Evolutionary conservation across 192 early-diverging fungal species (phyloP), one percentile per base, ranked within the genome.

Genomic region (Linderina pennispora): DNA sequence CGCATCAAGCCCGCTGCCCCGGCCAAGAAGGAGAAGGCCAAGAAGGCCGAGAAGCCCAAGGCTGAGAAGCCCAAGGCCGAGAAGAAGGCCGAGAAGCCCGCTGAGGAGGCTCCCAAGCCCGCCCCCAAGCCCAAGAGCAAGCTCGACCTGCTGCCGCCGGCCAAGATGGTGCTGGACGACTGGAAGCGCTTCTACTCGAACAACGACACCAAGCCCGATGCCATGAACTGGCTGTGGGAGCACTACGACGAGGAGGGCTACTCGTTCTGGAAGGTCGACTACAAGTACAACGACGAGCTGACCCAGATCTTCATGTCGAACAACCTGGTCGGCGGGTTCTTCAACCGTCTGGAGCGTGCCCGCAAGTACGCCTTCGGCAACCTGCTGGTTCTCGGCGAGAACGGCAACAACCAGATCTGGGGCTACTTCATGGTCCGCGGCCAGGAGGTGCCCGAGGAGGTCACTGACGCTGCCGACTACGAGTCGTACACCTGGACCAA

Each of bases 161-260:
- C 88, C 54, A 58, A 74, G 50, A 86, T 97, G 75, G 68, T 78
- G 55, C 60, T 97, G 38, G 91, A 97, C 48, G 85, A 86, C 53
- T 97, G 93, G 92, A 97, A 97, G 80, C 86, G 91, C 47, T 83
- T 89, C 74, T 97, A 97, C 83, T 94, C 91, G 43, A 97, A 97
- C 86, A 91, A 93, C 77, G 82, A 92, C 40, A 90, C 90, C 58
- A 72, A 76, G 53, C 84, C 86, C 40, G 79, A 73, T 35, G 93
- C 93, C 53, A 75, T 86, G 63, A 76, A 93, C 69, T 97, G 88
- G 88, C 89, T 97, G 74, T 97, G 93, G 93, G 72, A 89, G 76
- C 71, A 94, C 73, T 85, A 63, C 55, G 91, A 97, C 65, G 58
- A 85, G 31, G 65, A 85, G 35, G 91, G 91, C 58, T 96, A 80